Evolutionary conservation across 768 basidiomycete species (phyloP), one percentile per base, ranked within the genome.

Genomic region (Termitomyces sp.): DNA sequence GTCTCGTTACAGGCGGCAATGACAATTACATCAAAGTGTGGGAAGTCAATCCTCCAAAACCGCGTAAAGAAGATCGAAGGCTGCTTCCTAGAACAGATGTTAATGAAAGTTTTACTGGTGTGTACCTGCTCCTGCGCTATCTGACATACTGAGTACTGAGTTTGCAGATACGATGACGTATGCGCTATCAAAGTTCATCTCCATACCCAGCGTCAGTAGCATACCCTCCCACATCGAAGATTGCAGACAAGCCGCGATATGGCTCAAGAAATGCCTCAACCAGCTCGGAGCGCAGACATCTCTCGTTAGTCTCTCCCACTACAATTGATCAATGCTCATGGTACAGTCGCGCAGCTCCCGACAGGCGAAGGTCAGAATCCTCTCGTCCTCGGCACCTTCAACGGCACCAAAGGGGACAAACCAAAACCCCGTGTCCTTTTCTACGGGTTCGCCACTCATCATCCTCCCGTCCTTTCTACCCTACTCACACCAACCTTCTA

Each of bases 231-330:
- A 90, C 67, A 79, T 84, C 55, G 92, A 93, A 69, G 88, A 95
- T 68, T 99, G 97, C 68, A 82, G 94, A 53, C 96, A 98, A 68
- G 91, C 93, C 1, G 94, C 94, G 5, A 87, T 95, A 45, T 94
- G 94, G 87, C 73, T 98, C 56, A 88, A 89, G 66, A 94, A 92
- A 63, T 92, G 92, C 64, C 74, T 99, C 16, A 80, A 79, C 1
- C 92, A 96, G 69, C 81, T 98, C 20, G 97, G 97, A 16, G 95
- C 94, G 3, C 81, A 87, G 37, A 82, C 94, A 0, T 75, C 79
- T 9, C 74, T 98, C 46, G 90, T 93, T 54, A 68, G 83, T 62
- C 13, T n/a, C 15, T 20, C 46, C 22, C 22, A 3, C 12, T 44
- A 28, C 20, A 29, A 28, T 10, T 0, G 2, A 31, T 24, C 4